Base-by-base conservation (phyloP, 305 asterid species). In the Fraxinus velutina region DNA sequence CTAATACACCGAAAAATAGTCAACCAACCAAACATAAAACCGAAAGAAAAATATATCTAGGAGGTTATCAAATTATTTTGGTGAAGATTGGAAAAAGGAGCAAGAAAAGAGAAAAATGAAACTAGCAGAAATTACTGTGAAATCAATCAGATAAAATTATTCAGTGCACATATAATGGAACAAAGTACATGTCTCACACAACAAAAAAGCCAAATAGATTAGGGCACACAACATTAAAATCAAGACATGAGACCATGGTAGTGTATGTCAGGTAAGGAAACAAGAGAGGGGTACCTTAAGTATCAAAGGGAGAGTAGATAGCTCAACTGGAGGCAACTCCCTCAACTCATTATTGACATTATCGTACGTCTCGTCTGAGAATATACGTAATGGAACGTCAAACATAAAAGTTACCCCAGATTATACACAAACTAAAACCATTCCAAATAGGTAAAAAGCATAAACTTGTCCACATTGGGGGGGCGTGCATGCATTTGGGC, bases 311-410 rank as follows among this genome's bases (percentile, higher is more conserved):
- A 96, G 95, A 57, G 94, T 86, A 64, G 99, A 89, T 79, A 96
- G 85, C 86, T 93, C 99, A 83, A 96, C 97, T 50, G 97, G 89
- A 77, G 98, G 98, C 90, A 96, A 91, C 92, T 96, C 97, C 90
- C 92, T 89, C 89, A 96, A 80, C 86, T 94, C 98, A 84, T 85
- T 92, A 82, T 86, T 90, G 87, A 91, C 86, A 80, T 86, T 92
- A 86, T 90, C 90, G 87, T 89, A 94, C 57, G 93, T 83, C 74
- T 92, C 98, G 85, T 88, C 98, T 96, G 92, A 84, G 78, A 75
- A 86, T 57, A 32, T 13, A 79, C 78, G 84, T 37, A 13, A 83
- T 50, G 70, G 77, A 82, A 80, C 60, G 84, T 87, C 75, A 89
- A 70, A 76, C 36, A 74, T 60, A 34, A 79, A 37, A 80, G 57